Evolutionary conservation across 257 asterid genomes (phyloP).

Genomic region (Euphrasia confusa): DNA sequence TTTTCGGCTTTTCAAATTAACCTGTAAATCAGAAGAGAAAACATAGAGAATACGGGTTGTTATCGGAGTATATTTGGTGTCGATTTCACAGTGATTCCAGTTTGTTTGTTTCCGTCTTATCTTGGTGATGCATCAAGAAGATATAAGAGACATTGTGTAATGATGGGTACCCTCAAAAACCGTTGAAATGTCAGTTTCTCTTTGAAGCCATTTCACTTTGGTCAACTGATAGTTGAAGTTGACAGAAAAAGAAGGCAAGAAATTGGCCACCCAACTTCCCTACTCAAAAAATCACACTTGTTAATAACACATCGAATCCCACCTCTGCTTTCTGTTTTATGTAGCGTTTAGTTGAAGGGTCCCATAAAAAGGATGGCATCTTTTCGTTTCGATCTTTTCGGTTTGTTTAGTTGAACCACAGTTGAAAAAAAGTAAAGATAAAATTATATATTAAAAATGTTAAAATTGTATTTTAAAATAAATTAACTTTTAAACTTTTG

Average conservation of each 20-base stretch:
- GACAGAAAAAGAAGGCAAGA: background rate
- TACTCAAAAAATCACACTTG: background rate
- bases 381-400: too few species aligned
- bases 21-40: constrained; percentile 18
- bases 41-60: constrained; percentile 19
- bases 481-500: too few species aligned
- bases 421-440: background rate
- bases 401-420: too few species aligned
- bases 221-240: background rate
- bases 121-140: too few species aligned
- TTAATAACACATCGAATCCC: background rate
- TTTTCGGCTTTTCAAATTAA: background rate
- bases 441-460: too few species aligned
- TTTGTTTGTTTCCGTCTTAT: background rate
- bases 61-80: background rate
- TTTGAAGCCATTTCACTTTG: too few species aligned
- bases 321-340: background rate
- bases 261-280: background rate
- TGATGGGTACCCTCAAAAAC: background rate
- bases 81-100: background rate
- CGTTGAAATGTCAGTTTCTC: background rate
- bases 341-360: background rate
- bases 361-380: background rate
- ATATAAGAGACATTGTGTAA: too few species aligned
- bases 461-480: too few species aligned